Percentiles rank a stretch among this genome's conserved stretches.
Conservation (phyloP, 2,329 filamentous ascomycete species). For the Colletotrichum higginsianum region DNA sequence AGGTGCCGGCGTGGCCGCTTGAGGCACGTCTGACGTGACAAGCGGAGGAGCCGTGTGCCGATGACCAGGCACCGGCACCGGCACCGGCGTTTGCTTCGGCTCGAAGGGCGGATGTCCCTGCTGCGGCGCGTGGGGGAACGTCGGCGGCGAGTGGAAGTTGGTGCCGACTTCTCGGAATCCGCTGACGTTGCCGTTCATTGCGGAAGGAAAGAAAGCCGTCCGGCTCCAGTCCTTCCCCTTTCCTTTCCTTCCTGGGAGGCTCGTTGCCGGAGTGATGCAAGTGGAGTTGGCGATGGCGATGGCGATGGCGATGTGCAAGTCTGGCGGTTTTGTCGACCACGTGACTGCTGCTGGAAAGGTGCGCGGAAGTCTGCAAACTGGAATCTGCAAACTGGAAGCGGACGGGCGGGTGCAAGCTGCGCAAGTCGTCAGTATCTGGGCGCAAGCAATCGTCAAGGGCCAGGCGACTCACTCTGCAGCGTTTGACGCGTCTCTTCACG, state of each 20-base stretch:
- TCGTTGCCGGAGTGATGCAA: too few species aligned
- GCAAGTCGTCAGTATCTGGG: not conserved
- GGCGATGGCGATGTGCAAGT: not conserved
- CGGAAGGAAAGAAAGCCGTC: not conserved
- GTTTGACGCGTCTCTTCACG: slow-evolving; percentile 10
- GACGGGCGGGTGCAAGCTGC: not conserved
- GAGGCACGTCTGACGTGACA: not conserved
- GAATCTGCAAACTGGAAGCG: not conserved
- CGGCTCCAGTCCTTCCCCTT: too few species aligned
- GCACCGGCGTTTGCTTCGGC: slow-evolving; percentile 2
- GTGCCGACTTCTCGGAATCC: not conserved
- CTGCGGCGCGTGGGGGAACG: not conserved
- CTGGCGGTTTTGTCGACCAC: not conserved
- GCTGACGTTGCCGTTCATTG: not conserved
- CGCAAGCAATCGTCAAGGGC: not conserved
- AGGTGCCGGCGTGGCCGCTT: not conserved
- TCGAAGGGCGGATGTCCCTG: not conserved
- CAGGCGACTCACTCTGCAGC: not conserved
- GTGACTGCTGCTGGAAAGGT: slow-evolving; percentile 5
- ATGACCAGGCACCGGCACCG: not conserved
- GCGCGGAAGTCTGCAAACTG: not conserved
- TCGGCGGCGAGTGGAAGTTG: not conserved
- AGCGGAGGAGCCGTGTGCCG: not conserved
- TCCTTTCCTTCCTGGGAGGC: too few species aligned
- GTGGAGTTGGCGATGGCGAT: not conserved